phyloP scores from a whole-genome alignment of 1,284 basidiomycete species.

The Sanghuangporus sanghuang region DNA sequence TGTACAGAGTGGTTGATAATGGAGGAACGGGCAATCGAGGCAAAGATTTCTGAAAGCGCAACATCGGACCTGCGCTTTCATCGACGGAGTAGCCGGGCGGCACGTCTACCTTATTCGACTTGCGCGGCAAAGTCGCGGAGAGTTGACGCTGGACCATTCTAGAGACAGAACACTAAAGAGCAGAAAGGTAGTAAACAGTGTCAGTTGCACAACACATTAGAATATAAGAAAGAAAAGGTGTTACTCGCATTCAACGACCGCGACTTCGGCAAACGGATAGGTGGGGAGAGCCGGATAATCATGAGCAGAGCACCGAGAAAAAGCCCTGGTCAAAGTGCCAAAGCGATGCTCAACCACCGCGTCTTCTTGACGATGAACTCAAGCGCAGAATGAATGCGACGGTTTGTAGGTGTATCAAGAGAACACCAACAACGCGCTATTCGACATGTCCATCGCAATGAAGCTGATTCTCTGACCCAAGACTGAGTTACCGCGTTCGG shows the following conservation, averaged over 20 bases:
- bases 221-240: neutral
- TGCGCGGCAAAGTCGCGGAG: conserved; percentile 4
- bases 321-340: neutral
- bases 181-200: neutral
- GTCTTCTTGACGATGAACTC: neutral
- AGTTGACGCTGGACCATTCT: conserved; percentile 12
- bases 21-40: conserved; percentile 83
- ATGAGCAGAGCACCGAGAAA: neutral
- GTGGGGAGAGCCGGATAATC: conserved; percentile 5
- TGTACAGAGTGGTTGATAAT: conserved; percentile 73
- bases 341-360: neutral
- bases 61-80: conserved; percentile 59
- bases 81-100: conserved; percentile 42
- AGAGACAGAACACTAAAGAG: neutral
- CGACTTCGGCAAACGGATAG: neutral
- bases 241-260: conserved; percentile 4
- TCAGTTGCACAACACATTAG: neutral
- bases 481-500: neutral
- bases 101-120: conserved; percentile 25
- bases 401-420: neutral
- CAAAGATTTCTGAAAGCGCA: conserved; percentile 75
- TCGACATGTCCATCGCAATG: neutral
- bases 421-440: neutral
- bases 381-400: neutral
- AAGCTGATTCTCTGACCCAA: neutral